Percentiles rank a stretch among this genome's conserved stretches.
Evolutionary conservation across 2,329 filamentous ascomycete genomes (phyloP).

Genomic region (Aspergillus sp.): DNA sequence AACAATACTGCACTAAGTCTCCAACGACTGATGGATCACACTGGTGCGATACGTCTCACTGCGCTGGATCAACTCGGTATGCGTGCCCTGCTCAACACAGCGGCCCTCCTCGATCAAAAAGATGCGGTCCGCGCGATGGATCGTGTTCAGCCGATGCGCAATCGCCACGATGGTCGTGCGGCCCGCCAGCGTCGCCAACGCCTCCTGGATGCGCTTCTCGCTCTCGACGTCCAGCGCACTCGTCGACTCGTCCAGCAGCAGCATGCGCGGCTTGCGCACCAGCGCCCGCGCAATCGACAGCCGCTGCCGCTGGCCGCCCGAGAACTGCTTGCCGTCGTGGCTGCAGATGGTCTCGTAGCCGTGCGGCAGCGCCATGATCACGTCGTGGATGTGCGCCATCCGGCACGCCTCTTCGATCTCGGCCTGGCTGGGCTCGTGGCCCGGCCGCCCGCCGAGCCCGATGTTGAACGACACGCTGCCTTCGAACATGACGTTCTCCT

Average conservation of each 20-base stretch:
- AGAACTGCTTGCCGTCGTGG: slow-evolving; percentile 47
- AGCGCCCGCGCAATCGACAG: slow-evolving; percentile 52
- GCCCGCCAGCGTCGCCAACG: slow-evolving; percentile 24
- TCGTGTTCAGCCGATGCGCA: slow-evolving; percentile 36
- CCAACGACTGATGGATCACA: slow-evolving; percentile 43
- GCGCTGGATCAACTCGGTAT: slow-evolving; percentile 42
- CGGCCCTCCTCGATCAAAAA: slow-evolving; percentile 49
- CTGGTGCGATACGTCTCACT: slow-evolving; percentile 45
- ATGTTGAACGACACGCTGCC: slow-evolving; percentile 43
- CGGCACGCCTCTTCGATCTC: slow-evolving; percentile 61
- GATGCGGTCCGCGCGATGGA: slow-evolving; percentile 66
- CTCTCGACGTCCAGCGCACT: slow-evolving; percentile 51
- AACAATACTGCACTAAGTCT: slow-evolving; percentile 8
- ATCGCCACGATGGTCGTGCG: slow-evolving; percentile 35
- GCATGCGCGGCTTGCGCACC: slow-evolving; percentile 45
- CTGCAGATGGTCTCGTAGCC: slow-evolving; percentile 57
- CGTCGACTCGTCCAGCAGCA: slow-evolving; percentile 56
- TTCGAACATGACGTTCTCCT: slow-evolving; percentile 42
- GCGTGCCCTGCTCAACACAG: slow-evolving; percentile 42
- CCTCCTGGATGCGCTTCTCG: slow-evolving; percentile 41
- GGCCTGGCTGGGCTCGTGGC: slow-evolving; percentile 46
- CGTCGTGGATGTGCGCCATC: slow-evolving; percentile 63
- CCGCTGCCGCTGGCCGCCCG: slow-evolving; percentile 52
- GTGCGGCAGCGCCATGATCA: slow-evolving; percentile 53
- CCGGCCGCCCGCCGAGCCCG: slow-evolving; percentile 42